Conservation (phyloP, 768 basidiomycete genomes). For the Tephrocybe sp. region DNA sequence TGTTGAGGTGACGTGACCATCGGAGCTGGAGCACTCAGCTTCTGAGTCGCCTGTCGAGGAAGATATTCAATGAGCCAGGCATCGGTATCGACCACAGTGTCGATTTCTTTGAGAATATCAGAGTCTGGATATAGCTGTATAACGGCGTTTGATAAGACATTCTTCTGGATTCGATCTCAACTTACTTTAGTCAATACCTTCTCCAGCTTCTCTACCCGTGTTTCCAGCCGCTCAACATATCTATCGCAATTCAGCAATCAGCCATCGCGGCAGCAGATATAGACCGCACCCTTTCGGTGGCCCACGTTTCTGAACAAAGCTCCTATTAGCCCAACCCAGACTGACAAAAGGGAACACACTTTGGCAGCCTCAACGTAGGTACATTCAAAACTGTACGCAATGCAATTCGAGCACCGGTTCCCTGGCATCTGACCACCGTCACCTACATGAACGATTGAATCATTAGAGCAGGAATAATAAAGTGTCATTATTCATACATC, state of each 20-base stretch:
- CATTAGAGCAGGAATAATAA: background rate
- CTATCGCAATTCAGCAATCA: slow-evolving; percentile 21
- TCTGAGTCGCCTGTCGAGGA: background rate
- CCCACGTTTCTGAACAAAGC: slow-evolving; percentile 46
- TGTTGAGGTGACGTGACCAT: background rate
- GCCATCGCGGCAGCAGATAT: background rate
- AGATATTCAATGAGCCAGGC: slow-evolving; percentile 7
- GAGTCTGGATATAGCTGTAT: slow-evolving; percentile 66
- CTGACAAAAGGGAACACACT: slow-evolving; percentile 34
- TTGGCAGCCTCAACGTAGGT: slow-evolving; percentile 71
- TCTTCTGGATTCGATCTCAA: background rate
- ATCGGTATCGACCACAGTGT: slow-evolving; percentile 20
- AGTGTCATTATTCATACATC: slow-evolving; percentile 45
- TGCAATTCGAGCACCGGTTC: slow-evolving; percentile 68
- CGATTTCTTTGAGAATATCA: slow-evolving; percentile 59
- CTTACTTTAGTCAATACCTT: slow-evolving; percentile 46
- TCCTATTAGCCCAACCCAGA: background rate
- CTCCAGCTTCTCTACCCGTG: slow-evolving; percentile 60
- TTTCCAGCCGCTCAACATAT: slow-evolving; percentile 65
- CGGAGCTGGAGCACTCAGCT: background rate
- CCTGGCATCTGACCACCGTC: slow-evolving; percentile 73
- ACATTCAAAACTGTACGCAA: slow-evolving; percentile 62
- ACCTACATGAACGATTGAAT: slow-evolving; percentile 33
- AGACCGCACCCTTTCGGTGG: slow-evolving; percentile 59
- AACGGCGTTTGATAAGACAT: too few species aligned